phyloP scores from a whole-genome alignment of 345 rosid genomes.

The Mallotus nudiflorus region DNA sequence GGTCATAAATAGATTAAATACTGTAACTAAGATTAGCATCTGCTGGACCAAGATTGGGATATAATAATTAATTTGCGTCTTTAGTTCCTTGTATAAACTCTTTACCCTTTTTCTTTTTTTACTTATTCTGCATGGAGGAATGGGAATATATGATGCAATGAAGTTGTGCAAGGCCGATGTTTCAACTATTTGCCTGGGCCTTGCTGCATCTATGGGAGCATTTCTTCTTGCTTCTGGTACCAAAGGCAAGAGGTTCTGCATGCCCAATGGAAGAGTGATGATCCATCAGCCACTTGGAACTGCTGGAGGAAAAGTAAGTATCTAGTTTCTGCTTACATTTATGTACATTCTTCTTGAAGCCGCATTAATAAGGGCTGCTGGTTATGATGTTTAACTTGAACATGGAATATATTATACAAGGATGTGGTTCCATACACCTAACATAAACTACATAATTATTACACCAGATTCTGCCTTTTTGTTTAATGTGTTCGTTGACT shows the following conservation, averaged over 20 bases:
- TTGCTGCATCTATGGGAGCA: conserved; percentile 96
- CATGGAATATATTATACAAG: not conserved
- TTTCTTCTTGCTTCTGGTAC: conserved; percentile 85
- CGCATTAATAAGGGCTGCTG: not conserved
- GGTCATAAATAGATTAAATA: not conserved
- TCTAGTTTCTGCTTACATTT: conserved; percentile 13
- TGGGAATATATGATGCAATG: conserved; percentile 98
- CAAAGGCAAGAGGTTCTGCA: conserved; percentile 90
- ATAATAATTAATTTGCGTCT: not conserved
- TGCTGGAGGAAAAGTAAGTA: conserved; percentile 77
- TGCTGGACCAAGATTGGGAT: not conserved
- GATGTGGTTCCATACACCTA: not conserved
- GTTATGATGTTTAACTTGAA: not conserved
- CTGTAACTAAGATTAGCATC: not conserved
- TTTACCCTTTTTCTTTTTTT: conserved; percentile 14
- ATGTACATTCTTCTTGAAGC: not conserved
- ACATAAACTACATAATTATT: not conserved
- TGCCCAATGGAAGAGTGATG: conserved; percentile 97
- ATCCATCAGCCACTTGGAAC: conserved; percentile 92
- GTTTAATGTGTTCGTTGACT: not conserved
- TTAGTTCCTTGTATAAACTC: conserved; percentile 1
- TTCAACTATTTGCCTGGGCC: conserved; percentile 88
- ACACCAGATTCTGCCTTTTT: not conserved
- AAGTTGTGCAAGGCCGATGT: conserved; percentile 93
- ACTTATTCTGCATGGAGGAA: conserved; percentile 44